phyloP scores from a whole-genome alignment of 2,329 filamentous ascomycete species.

The Dactylella cylindrospora region DNA sequence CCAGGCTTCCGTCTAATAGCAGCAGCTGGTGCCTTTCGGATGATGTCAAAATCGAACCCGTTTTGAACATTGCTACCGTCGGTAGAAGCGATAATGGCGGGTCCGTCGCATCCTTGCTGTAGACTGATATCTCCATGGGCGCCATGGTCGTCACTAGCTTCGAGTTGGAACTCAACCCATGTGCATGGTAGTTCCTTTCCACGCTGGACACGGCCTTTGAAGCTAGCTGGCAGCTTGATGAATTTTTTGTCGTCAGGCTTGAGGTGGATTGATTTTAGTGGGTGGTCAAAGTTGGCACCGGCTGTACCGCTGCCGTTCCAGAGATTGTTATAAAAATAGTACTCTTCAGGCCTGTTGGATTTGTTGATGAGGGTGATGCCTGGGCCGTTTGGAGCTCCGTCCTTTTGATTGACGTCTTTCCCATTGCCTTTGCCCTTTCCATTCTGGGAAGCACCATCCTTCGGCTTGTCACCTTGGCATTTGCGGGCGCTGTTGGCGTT shows the following conservation, averaged over 20 bases:
- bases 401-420: neutral
- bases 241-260: constrained; percentile 49
- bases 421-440: neutral
- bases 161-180: constrained; percentile 54
- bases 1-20: constrained; percentile 51
- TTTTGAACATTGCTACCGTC: constrained; percentile 51
- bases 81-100: constrained; percentile 52
- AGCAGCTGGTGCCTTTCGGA: constrained; percentile 51
- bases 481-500: neutral
- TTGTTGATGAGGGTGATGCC: constrained; percentile 54
- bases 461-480: neutral
- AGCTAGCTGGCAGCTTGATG: constrained; percentile 50
- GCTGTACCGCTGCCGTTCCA: constrained; percentile 54
- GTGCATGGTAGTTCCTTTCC: constrained; percentile 52
- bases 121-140: constrained; percentile 53
- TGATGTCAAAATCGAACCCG: constrained; percentile 51
- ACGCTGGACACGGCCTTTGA: constrained; percentile 55
- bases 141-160: constrained; percentile 51
- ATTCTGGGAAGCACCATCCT: neutral
- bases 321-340: constrained; percentile 54
- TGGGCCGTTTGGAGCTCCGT: constrained; percentile 45
- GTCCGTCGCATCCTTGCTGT: constrained; percentile 53
- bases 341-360: constrained; percentile 50
- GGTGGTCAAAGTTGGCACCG: constrained; percentile 54
- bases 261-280: constrained; percentile 51